Evolutionary conservation across 2,329 filamentous ascomycete genomes (phyloP).

Genomic region (Beauveria australis): DNA sequence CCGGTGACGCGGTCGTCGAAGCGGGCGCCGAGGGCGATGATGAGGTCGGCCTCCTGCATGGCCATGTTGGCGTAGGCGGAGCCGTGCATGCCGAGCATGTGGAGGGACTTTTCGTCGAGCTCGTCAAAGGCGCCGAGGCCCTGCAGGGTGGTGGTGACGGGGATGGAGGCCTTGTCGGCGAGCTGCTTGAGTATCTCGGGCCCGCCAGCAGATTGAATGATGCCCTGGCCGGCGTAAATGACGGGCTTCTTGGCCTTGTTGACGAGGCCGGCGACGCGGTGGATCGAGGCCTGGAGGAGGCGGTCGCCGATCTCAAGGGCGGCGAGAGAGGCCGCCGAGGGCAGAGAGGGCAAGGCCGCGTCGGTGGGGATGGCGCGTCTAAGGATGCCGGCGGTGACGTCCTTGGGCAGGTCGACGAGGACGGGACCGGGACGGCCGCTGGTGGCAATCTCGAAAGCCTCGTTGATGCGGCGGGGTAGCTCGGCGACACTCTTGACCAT

Average conservation of each 20-base stretch:
- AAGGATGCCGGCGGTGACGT: slow-evolving; percentile 81
- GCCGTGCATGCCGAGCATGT: slow-evolving; percentile 99
- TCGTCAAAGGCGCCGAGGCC: slow-evolving; percentile 90
- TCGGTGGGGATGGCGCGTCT: slow-evolving; percentile 73
- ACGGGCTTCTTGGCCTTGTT: slow-evolving; percentile 89
- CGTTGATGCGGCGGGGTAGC: slow-evolving; percentile 87
- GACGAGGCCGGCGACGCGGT: slow-evolving; percentile 71
- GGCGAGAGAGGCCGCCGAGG: slow-evolving; percentile 77
- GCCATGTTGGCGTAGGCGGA: slow-evolving; percentile 96
- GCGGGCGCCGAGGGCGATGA: slow-evolving; percentile 85
- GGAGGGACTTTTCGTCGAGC: slow-evolving; percentile 83
- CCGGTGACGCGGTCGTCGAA: slow-evolving; percentile 95
- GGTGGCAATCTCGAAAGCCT: slow-evolving; percentile 96
- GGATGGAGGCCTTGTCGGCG: slow-evolving; percentile 83
- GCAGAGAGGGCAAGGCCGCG: slow-evolving; percentile 66
- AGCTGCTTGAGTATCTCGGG: slow-evolving; percentile 73
- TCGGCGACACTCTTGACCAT: slow-evolving; percentile 96
- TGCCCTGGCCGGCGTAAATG: slow-evolving; percentile 88
- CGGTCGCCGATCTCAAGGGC: slow-evolving; percentile 64
- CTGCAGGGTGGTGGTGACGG: slow-evolving; percentile 92
- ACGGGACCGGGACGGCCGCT: slow-evolving; percentile 90
- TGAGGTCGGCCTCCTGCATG: slow-evolving; percentile 93
- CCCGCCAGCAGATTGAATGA: slow-evolving; percentile 72
- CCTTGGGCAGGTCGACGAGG: slow-evolving; percentile 91
- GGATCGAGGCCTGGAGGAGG: slow-evolving; percentile 66